These are phyloP conservation scores for Cercospora sp. DNA, from an alignment of 2,329 filamentous ascomycete genomes.

Conservation along the genomic window DNA sequence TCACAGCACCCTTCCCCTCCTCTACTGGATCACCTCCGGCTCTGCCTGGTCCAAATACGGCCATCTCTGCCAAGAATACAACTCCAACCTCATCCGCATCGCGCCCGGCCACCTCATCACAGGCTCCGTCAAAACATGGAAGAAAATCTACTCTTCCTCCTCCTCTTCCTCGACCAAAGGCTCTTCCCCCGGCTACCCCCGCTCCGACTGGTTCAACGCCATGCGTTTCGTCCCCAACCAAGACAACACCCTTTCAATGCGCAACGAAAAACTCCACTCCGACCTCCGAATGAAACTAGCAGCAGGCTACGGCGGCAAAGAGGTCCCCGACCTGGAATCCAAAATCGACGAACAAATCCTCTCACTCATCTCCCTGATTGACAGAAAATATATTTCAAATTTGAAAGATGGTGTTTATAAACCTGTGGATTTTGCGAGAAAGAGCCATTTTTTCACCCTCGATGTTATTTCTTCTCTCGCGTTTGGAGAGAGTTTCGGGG, in stretches of 20 bases:
- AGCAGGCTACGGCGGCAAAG: slow-evolving; percentile 17
- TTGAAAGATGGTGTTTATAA: not conserved
- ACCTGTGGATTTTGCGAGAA: slow-evolving; percentile 17
- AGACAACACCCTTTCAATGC: slow-evolving; percentile 15
- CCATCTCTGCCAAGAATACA: slow-evolving; percentile 3
- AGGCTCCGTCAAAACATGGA: slow-evolving; percentile 13
- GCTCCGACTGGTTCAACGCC: slow-evolving; percentile 18
- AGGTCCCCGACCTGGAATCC: slow-evolving; percentile 13
- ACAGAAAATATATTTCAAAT: slow-evolving; percentile 12
- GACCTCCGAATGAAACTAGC: slow-evolving; percentile 12
- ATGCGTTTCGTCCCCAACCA: slow-evolving; percentile 15
- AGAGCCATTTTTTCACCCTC: slow-evolving; percentile 18
- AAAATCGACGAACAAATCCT: slow-evolving; percentile 14
- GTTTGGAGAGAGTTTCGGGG: slow-evolving; percentile 16
- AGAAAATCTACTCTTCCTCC: slow-evolving; percentile 15
- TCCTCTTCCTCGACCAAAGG: not conserved
- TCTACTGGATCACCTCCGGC: slow-evolving; percentile 12
- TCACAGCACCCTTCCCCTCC: slow-evolving; percentile 10
- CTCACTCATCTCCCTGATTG: slow-evolving; percentile 10
- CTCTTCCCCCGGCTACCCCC: not conserved
- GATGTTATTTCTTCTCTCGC: slow-evolving; percentile 19
- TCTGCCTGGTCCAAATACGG: slow-evolving; percentile 12
- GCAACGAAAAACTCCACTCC: slow-evolving; percentile 12
- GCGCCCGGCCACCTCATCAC: slow-evolving; percentile 14
- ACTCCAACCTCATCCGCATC: slow-evolving; percentile 10